These are phyloP conservation scores for Suillus tomentosus DNA, from an alignment of 768 basidiomycete species.

Conservation along the genomic window DNA sequence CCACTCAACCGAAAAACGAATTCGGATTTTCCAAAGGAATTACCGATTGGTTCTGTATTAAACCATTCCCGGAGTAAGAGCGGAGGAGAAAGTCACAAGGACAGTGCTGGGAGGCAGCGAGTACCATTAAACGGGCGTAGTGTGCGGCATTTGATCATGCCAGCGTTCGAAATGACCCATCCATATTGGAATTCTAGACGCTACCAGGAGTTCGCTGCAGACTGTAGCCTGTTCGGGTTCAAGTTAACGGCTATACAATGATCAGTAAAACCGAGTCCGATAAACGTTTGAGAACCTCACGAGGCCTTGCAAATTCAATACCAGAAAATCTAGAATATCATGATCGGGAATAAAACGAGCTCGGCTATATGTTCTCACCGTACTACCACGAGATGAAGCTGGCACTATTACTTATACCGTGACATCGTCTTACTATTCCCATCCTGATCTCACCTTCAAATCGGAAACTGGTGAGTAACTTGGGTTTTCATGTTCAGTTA, in stretches of 20 bases:
- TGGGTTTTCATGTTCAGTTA: neutral
- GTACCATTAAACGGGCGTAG: neutral
- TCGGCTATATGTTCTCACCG: no score
- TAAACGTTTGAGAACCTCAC: no score
- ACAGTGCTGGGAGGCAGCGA: neutral
- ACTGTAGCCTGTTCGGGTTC: no score
- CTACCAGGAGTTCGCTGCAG: neutral
- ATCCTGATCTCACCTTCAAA: slow-evolving; percentile 1
- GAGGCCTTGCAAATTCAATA: no score
- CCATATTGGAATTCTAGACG: neutral
- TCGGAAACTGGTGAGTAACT: neutral
- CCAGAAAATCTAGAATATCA: no score
- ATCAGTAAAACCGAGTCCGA: no score
- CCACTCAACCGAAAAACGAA: neutral
- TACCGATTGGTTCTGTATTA: neutral
- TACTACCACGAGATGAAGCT: neutral
- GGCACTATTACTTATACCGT: neutral
- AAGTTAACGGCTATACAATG: no score
- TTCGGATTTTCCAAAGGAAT: neutral
- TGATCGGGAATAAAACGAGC: no score
- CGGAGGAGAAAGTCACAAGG: neutral
- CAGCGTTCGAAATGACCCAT: neutral
- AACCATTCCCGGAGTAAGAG: neutral
- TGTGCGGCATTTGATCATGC: neutral
- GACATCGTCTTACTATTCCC: neutral